Evolutionary conservation across 345 rosid genomes (phyloP).

Genomic region (Salix purpurea): DNA sequence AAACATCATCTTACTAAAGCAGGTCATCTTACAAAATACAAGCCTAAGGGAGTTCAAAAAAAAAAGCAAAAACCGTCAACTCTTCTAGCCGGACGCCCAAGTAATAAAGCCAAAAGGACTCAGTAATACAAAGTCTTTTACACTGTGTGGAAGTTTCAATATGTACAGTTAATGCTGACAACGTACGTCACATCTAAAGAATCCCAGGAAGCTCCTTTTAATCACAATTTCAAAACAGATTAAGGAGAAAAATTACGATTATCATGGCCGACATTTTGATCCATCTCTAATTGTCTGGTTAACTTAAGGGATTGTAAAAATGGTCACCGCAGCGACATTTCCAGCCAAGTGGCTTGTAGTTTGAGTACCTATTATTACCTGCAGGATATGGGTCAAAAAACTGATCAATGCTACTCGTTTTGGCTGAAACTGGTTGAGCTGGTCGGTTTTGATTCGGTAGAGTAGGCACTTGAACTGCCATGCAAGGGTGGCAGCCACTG

Average conservation of each 20-base stretch:
- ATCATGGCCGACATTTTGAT: background rate
- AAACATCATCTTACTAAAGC: no score
- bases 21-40: no score
- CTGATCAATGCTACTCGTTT: constrained; percentile 11
- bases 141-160: background rate
- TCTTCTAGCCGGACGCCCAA: no score
- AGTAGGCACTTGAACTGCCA: constrained; percentile 74
- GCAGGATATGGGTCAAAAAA: constrained; percentile 31
- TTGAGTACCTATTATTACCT: constrained; percentile 59
- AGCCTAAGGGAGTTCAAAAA: no score
- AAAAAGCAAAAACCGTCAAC: no score
- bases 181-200: constrained; percentile 1
- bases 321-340: constrained; percentile 71
- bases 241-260: background rate
- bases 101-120: background rate
- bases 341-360: constrained; percentile 95
- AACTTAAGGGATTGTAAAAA: constrained; percentile 61
- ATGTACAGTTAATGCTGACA: background rate
- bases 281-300: background rate
- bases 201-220: background rate
- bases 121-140: background rate
- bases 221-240: background rate
- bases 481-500: constrained; percentile 83
- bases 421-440: constrained; percentile 12
- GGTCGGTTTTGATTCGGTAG: constrained; percentile 27